Conservation (phyloP, 371 early-diverging fungal species). For the Circinella minor region DNA sequence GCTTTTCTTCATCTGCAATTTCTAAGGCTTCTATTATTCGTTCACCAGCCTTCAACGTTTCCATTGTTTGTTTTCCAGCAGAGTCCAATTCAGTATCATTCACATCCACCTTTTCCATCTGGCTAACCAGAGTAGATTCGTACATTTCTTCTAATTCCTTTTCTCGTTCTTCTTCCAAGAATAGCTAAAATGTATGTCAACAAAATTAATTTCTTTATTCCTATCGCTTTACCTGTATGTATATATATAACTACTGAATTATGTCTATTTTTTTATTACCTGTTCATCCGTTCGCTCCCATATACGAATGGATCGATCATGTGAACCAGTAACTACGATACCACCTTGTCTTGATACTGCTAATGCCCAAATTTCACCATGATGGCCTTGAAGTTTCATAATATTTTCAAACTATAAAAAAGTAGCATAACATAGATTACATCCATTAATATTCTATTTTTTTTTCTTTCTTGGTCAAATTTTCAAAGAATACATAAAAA, state of each 20-base stretch:
- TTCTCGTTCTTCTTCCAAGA: slow-evolving; percentile 96
- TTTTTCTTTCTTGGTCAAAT: no score
- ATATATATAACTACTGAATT: no score
- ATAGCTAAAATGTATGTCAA: slow-evolving; percentile 51
- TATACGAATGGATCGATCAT: slow-evolving; percentile 91
- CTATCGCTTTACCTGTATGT: not conserved
- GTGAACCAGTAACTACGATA: slow-evolving; percentile 85
- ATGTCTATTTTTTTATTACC: slow-evolving; percentile 33
- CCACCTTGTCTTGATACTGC: slow-evolving; percentile 87
- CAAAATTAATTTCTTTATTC: not conserved
- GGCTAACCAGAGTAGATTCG: slow-evolving; percentile 76
- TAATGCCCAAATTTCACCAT: slow-evolving; percentile 93
- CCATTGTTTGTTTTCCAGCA: slow-evolving; percentile 86
- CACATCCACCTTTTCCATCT: slow-evolving; percentile 65
- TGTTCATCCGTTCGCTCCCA: slow-evolving; percentile 97
- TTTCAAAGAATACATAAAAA: not conserved
- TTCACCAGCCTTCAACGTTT: slow-evolving; percentile 93
- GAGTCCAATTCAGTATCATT: slow-evolving; percentile 68
- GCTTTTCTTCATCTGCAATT: slow-evolving; percentile 81
- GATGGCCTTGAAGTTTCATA: slow-evolving; percentile 88
- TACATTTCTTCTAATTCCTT: slow-evolving; percentile 89
- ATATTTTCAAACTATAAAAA: slow-evolving; percentile 84
- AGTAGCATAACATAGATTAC: no score
- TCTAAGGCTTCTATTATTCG: slow-evolving; percentile 90
- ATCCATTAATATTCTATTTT: no score